A percentile compares a stretch with the other conserved stretches of the same genome.
These are phyloP conservation scores for Cyanidiococcus yangmingshanensis DNA, from an alignment of 23 red algal species.

Conservation along the genomic window DNA sequence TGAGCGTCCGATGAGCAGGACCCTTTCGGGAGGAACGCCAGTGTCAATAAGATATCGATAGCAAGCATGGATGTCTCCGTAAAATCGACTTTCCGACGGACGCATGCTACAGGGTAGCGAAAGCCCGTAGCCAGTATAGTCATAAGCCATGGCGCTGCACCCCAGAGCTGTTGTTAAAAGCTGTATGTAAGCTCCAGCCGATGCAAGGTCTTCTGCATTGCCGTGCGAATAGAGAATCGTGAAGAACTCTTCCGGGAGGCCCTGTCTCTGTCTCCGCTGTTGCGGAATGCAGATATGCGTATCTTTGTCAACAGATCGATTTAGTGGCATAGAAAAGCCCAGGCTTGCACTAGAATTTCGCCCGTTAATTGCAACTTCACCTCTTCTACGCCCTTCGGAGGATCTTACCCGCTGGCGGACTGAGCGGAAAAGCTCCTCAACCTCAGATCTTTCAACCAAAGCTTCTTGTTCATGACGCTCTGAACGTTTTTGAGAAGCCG, in stretches of 20 bases:
- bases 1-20: conserved; percentile 52
- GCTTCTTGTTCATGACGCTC: not conserved
- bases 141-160: conserved; percentile 49
- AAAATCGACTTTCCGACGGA: conserved; percentile 37
- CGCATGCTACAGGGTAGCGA: conserved; percentile 28
- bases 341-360: not conserved
- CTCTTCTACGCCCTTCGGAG: not conserved
- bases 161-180: conserved; percentile 35
- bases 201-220: conserved; percentile 69
- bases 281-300: not conserved
- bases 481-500: not conserved
- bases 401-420: not conserved
- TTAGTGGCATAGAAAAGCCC: no score
- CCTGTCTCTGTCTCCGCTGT: not conserved
- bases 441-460: not conserved
- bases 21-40: conserved; percentile 31
- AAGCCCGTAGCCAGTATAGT: conserved; percentile 80
- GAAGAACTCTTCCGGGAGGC: not conserved
- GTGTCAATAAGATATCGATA: conserved; percentile 31
- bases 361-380: not conserved
- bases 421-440: not conserved
- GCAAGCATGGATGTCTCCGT: conserved; percentile 40
- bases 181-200: conserved; percentile 34
- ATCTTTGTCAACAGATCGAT: no score
- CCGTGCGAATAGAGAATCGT: conserved; percentile 62